Conservation (phyloP, 345 rosid species). For the Kernera saxatilis region DNA sequence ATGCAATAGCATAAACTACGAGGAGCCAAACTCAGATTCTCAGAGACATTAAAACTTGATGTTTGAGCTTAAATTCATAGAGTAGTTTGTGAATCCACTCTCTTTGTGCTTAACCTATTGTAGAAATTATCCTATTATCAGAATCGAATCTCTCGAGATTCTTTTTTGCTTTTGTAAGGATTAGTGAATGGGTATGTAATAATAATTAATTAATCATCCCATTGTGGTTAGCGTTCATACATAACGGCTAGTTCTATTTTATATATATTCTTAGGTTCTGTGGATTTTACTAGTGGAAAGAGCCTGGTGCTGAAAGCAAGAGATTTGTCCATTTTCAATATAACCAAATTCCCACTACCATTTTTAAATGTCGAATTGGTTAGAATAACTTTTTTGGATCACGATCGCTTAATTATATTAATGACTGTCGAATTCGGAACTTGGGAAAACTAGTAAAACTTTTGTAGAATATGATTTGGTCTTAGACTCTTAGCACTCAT, state of each 20-base stretch:
- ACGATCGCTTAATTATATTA: neutral
- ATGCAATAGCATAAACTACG: neutral
- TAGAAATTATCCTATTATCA: neutral
- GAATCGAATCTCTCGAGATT: constrained; percentile 6
- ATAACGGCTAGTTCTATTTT: constrained; percentile 22
- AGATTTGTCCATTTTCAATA: constrained; percentile 19
- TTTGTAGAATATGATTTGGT: neutral
- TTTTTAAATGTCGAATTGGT: neutral
- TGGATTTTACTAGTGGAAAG: constrained; percentile 20
- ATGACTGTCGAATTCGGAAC: neutral
- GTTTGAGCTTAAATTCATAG: neutral
- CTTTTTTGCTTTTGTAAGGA: constrained; percentile 1
- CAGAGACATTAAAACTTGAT: neutral
- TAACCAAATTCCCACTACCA: neutral
- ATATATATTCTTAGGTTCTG: neutral
- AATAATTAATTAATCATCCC: constrained; percentile 14
- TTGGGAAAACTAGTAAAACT: neutral
- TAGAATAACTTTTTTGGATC: neutral
- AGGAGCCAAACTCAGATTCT: constrained; percentile 5
- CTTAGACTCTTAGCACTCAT: neutral
- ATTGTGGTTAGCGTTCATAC: constrained; percentile 9
- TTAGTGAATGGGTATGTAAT: neutral
- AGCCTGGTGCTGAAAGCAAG: constrained; percentile 30
- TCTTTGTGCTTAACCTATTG: neutral
- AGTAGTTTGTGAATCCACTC: constrained; percentile 10